Conservation (phyloP, 2,329 filamentous ascomycete genomes). For the Cytospora piceicola region DNA sequence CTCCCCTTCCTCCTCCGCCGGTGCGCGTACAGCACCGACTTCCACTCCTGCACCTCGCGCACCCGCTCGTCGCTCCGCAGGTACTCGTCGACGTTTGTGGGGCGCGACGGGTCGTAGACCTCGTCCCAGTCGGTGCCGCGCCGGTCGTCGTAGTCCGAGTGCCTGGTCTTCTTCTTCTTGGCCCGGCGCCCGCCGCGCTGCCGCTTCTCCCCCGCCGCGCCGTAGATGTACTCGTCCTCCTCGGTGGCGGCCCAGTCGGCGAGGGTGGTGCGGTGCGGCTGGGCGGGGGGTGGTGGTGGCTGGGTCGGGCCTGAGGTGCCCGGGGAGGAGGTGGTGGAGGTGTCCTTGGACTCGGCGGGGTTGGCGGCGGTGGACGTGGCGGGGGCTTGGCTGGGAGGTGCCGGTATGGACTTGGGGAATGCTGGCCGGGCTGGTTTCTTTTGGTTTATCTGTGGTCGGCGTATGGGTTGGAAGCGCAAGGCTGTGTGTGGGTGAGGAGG, state of each 20-base stretch:
- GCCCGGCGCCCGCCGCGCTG: slow-evolving; percentile 71
- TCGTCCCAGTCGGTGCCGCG: slow-evolving; percentile 85
- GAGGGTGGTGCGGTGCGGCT: slow-evolving; percentile 67
- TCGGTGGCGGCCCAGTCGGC: slow-evolving; percentile 79
- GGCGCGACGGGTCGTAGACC: slow-evolving; percentile 81
- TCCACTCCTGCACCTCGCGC: slow-evolving; percentile 82
- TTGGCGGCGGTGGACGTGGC: slow-evolving; percentile 35
- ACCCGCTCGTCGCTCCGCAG: slow-evolving; percentile 82
- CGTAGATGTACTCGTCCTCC: slow-evolving; percentile 82
- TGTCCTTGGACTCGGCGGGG: slow-evolving; percentile 30
- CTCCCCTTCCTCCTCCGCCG: slow-evolving; percentile 49
- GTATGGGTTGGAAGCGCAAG: slow-evolving; percentile 85
- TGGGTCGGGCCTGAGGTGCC: slow-evolving; percentile 36
- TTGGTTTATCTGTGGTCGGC: slow-evolving; percentile 68
- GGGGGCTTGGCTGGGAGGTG: slow-evolving; percentile 38
- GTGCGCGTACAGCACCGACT: slow-evolving; percentile 76
- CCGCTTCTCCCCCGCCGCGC: slow-evolving; percentile 62
- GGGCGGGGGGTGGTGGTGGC: slow-evolving; percentile 44
- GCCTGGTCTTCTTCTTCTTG: slow-evolving; percentile 76
- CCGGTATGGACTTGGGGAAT: slow-evolving; percentile 52
- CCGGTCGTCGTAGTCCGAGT: slow-evolving; percentile 54
- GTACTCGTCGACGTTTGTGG: slow-evolving; percentile 85
- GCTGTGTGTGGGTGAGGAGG: slow-evolving; percentile 49
- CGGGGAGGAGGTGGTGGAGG: slow-evolving; percentile 27
- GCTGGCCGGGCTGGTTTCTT: slow-evolving; percentile 67